phyloP scores from a whole-genome alignment of 164 flowering plant species.

The Aristolochia fimbriata region DNA sequence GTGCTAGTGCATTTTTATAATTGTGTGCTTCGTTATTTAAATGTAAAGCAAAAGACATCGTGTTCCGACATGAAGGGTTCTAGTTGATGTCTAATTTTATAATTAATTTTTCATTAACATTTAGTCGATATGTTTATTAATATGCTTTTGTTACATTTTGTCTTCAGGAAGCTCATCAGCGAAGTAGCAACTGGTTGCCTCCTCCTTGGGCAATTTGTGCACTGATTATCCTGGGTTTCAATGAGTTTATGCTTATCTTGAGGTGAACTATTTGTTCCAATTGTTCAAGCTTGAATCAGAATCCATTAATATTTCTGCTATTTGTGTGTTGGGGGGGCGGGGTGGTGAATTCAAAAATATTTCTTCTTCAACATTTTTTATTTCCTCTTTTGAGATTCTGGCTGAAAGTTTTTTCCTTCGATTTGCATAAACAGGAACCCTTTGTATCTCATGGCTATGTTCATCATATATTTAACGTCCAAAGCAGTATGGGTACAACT shows the following conservation, averaged over 20 bases:
- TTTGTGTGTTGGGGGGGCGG: too few species aligned
- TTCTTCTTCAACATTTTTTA: background rate
- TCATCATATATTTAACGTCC: conserved; percentile 31
- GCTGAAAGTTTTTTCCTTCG: too few species aligned
- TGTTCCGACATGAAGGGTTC: too few species aligned
- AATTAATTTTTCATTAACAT: too few species aligned
- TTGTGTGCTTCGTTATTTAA: too few species aligned
- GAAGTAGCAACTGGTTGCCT: conserved; percentile 63
- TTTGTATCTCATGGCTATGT: conserved; percentile 36
- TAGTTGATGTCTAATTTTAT: too few species aligned
- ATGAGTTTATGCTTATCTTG: conserved; percentile 59
- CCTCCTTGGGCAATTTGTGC: conserved; percentile 82
- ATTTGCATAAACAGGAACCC: conserved; percentile 51
- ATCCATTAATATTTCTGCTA: too few species aligned
- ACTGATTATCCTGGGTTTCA: conserved; percentile 58
- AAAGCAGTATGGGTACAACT: conserved; percentile 70
- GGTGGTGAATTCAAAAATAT: background rate
- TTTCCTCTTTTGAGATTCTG: too few species aligned
- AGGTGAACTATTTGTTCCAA: conserved; percentile 22
- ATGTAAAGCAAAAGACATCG: too few species aligned
- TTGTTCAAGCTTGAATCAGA: background rate
- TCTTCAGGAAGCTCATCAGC: conserved; percentile 61
- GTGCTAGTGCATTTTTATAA: too few species aligned
- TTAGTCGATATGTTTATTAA: background rate
- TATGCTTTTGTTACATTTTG: background rate